Base-by-base conservation (phyloP, 495 filamentous ascomycete species). In the Penicillium roqueforti region DNA sequence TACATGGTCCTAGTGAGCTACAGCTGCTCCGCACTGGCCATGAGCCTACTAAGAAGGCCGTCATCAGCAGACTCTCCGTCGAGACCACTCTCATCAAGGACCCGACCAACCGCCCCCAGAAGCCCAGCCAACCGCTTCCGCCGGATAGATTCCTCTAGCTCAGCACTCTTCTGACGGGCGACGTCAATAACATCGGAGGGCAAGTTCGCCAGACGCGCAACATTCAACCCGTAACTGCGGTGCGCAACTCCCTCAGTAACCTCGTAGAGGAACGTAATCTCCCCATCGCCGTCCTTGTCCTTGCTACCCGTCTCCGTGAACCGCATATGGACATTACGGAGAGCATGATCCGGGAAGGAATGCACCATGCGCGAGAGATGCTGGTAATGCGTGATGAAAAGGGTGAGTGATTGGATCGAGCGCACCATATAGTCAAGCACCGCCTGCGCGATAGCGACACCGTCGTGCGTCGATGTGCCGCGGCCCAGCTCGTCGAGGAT, bases 331-430 rank as follows among this genome's bases (percentile, higher is more conserved):
- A 92, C 85, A 63, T 91, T 92, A 51, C 74, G 81, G 18, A 92
- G 76, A 51, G 81, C 80, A 8, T 76, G 69, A 29, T 76, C 67
- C 8, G 75, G 72, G 54, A 92, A 87, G 5, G 82, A 80, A 13
- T 82, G 79, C 4, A 83, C 87, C 56, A 96, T 79, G 39, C 76
- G 73, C 10, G 87, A 85, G 2, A 98, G 81, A 54, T 82, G 82
- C 66, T 97, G 95, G 69, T 98, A 97, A 72, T 98, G 93, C 39
- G 93, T 98, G 66, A 97, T 93, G 75, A 98, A 98, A 18, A 97
- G 75, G 4, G 88, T 92, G 54, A 97, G 72, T 45, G 89, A 89
- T 49, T 77, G 75, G 2, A 85, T 75, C 2, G 89, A 83, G 34
- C 82, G 75, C n/a, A 92, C 84, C 58, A 97, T 82, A 55, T 92